Evolutionary conservation across 2,329 filamentous ascomycete species (phyloP).

Genomic region (Lachnellula arida): DNA sequence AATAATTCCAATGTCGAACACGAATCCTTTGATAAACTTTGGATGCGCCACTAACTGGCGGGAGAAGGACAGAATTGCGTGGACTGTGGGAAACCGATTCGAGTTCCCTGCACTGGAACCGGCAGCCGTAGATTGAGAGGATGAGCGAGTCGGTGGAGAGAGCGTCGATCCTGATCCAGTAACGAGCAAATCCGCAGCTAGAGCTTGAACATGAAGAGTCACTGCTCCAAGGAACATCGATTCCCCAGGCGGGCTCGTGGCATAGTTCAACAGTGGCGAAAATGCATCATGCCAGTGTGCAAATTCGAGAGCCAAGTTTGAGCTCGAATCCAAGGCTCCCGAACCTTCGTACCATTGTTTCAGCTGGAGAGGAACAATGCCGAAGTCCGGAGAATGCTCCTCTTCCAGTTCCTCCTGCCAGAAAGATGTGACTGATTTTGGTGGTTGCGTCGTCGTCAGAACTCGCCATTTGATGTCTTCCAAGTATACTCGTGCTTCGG

Average conservation of each 20-base stretch:
- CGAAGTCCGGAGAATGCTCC: not conserved
- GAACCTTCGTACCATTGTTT: conserved; percentile 11
- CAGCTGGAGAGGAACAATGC: not conserved
- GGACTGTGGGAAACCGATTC: conserved; percentile 1
- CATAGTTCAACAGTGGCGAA: conserved; percentile 15
- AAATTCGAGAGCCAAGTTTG: conserved; percentile 9
- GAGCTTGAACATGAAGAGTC: conserved; percentile 19
- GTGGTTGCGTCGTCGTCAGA: not conserved
- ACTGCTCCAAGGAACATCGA: conserved; percentile 15
- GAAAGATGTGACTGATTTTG: not conserved
- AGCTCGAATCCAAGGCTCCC: conserved; percentile 2
- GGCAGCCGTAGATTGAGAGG: conserved; percentile 3
- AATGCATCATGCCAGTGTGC: conserved; percentile 24
- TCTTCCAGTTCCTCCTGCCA: not conserved
- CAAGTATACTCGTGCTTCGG: conserved; percentile 9
- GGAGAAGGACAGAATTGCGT: conserved; percentile 5
- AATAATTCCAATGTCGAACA: conserved; percentile 23
- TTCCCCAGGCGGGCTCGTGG: conserved; percentile 15
- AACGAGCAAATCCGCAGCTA: conserved; percentile 5
- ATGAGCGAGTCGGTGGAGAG: not conserved
- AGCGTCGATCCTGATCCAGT: not conserved
- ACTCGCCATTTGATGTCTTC: conserved; percentile 10
- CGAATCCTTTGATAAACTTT: conserved; percentile 12
- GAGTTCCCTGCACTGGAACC: not conserved
- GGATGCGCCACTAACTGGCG: conserved; percentile 3